Evolutionary conservation across 805 yeast species (phyloP), one percentile per base, ranked within the genome.

Genomic region (Candida taoyuanica): DNA sequence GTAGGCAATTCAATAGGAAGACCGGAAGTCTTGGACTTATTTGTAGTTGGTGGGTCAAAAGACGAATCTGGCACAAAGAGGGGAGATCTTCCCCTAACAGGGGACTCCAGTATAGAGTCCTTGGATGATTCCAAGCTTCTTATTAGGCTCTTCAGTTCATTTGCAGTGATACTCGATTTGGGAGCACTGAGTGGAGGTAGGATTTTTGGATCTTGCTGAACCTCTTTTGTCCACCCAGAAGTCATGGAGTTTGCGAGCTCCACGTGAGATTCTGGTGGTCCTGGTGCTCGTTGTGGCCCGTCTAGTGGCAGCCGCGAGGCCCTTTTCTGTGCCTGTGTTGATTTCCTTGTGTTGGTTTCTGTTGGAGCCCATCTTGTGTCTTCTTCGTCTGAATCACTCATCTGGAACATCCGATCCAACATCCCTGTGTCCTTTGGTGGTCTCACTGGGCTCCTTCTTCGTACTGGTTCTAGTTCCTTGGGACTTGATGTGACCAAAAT

Each of bases 71-170:
- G 35, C 5, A 38, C 41, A 19, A 37, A 37, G 13, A 33, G 37
- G 3, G 34, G 36, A 15, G 31, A 15, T 3, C 9, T 4, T n/a
- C 26, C 13, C 33, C 17, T 19, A 14, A 13, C 14, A 7, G 34
- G 40, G 3, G 42, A 28, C 17, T 38, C 31, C 5, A 24, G 34
- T 18, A 38, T 38, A n/a, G 40, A 32, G 17, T 37, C 40, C 7
- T 13, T 16, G 8, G 36, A 28, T 4, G 40, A 28, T 7, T 37
- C 40, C 3, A 17, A 15, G 13, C 5, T 6, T 4, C 14, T 18
- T 28, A 17, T 13, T 13, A 37, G 14, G 7, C 18, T 20, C 12
- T 19, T 26, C 19, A 34, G 17, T 5, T 25, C 31, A 5, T 11
- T 14, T 5, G 36, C 18, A 14, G 17, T 5, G 13, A 33, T 17